These are phyloP conservation scores for Articulospora tetracladia DNA, from an alignment of 495 filamentous ascomycete species.

Conservation along the genomic window DNA sequence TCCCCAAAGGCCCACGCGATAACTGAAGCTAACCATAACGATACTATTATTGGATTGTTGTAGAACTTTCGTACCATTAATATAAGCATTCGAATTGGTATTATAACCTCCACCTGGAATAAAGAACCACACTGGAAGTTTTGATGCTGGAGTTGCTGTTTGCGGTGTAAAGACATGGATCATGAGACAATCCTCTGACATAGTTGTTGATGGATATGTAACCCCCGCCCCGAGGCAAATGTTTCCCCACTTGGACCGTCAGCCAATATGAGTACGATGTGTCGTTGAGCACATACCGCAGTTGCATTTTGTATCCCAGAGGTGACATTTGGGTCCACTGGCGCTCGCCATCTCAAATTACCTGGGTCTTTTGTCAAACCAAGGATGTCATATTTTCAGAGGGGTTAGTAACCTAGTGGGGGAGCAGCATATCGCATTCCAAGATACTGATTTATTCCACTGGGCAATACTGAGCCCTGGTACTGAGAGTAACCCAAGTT, in stretches of 20 bases:
- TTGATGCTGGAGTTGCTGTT: slow-evolving; percentile 29
- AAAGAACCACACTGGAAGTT: slow-evolving; percentile 66
- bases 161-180: slow-evolving; percentile 69
- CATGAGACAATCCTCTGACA: slow-evolving; percentile 71
- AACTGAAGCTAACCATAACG: slow-evolving; percentile 72
- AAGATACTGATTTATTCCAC: slow-evolving; percentile 29
- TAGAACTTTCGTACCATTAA: slow-evolving; percentile 60
- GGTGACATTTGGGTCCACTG: slow-evolving; percentile 23
- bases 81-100: slow-evolving; percentile 57
- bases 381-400: too few relatives aligned
- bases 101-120: slow-evolving; percentile 76
- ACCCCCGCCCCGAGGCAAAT: slow-evolving; percentile 8
- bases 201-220: slow-evolving; percentile 23
- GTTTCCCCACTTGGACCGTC: neutral
- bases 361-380: slow-evolving; percentile 41
- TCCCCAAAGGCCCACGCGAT: slow-evolving; percentile 69
- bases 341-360: slow-evolving; percentile 46
- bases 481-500: slow-evolving; percentile 44
- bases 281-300: neutral
- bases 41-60: slow-evolving; percentile 54
- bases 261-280: neutral
- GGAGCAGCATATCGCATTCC: slow-evolving; percentile 49
- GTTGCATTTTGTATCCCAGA: slow-evolving; percentile 9
- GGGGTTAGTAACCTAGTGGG: neutral
- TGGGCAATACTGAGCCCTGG: slow-evolving; percentile 31